Percentiles rank a stretch among this genome's conserved stretches.
phyloP scores from a whole-genome alignment of 179 eudicot species.

The Carnegiea gigantea region DNA sequence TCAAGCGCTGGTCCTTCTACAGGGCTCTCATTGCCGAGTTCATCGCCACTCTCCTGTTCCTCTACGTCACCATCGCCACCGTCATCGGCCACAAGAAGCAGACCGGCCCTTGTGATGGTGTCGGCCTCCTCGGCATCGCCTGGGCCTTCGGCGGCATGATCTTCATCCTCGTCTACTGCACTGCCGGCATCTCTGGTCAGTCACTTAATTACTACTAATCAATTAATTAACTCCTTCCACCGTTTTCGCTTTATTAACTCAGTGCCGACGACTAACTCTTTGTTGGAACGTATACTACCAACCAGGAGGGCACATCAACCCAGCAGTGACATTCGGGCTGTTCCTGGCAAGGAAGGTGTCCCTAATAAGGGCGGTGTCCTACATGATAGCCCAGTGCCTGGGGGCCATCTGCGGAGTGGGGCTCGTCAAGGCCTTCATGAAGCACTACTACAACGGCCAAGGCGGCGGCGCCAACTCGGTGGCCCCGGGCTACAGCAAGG shows the following conservation, averaged over 20 bases:
- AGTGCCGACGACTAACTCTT: too few species aligned
- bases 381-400: slow-evolving; percentile 69
- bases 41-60: slow-evolving; percentile 70
- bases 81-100: slow-evolving; percentile 78
- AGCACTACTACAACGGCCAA: slow-evolving; percentile 36
- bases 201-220: not conserved
- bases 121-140: slow-evolving; percentile 74
- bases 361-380: slow-evolving; percentile 56
- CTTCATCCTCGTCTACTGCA: slow-evolving; percentile 80
- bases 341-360: slow-evolving; percentile 82
- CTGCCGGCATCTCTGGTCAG: slow-evolving; percentile 84
- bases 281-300: not conserved
- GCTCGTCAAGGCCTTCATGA: slow-evolving; percentile 86
- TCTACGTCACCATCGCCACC: slow-evolving; percentile 70
- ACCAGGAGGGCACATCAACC: slow-evolving; percentile 85
- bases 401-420: slow-evolving; percentile 90
- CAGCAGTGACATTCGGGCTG: slow-evolving; percentile 81
- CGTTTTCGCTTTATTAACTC: too few species aligned
- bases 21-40: slow-evolving; percentile 80
- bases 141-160: slow-evolving; percentile 93
- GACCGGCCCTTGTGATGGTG: slow-evolving; percentile 58
- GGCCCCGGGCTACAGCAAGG: slow-evolving; percentile 56
- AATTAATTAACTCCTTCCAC: too few species aligned
- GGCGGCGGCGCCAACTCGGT: slow-evolving; percentile 76
- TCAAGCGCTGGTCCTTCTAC: slow-evolving; percentile 74